phyloP scores from a whole-genome alignment of 2,329 filamentous ascomycete species.

The Alternaria sp. region DNA sequence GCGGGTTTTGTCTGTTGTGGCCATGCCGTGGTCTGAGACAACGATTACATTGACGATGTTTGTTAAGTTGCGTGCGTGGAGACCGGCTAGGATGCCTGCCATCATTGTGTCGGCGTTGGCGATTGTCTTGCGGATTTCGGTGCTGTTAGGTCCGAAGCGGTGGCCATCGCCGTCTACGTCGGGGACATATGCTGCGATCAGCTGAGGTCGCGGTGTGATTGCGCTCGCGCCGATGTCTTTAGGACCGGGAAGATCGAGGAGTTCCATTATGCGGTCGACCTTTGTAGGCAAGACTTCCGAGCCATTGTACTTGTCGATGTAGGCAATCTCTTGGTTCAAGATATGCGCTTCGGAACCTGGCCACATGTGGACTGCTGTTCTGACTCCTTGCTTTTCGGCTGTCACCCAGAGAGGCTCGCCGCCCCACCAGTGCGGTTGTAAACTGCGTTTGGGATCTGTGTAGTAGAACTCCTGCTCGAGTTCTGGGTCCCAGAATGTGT shows the following conservation, averaged over 20 bases:
- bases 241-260: conserved; percentile 81
- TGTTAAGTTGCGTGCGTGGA: conserved; percentile 83
- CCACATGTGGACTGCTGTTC: conserved; percentile 96
- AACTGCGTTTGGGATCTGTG: conserved; percentile 75
- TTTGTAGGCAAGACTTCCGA: conserved; percentile 77
- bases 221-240: conserved; percentile 62
- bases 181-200: conserved; percentile 94
- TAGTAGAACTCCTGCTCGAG: conserved; percentile 85
- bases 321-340: conserved; percentile 73
- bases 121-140: conserved; percentile 83
- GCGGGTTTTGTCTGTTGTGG: conserved; percentile 80
- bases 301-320: conserved; percentile 84
- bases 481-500: conserved; percentile 89
- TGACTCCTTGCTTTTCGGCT: conserved; percentile 80
- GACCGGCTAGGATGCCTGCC: conserved; percentile 73
- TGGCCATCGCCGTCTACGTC: conserved; percentile 90
- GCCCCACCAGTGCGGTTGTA: conserved; percentile 91
- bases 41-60: conserved; percentile 90
- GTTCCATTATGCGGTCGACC: conserved; percentile 77
- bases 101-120: conserved; percentile 82
- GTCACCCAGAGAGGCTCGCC: conserved; percentile 95
- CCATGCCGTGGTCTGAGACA: conserved; percentile 99
- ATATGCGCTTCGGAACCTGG: conserved; percentile 92
- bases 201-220: conserved; percentile 72
- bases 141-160: conserved; percentile 90